Base-by-base conservation (phyloP, 495 filamentous ascomycete genomes). In the Lasiosphaeriaceae sp. region DNA sequence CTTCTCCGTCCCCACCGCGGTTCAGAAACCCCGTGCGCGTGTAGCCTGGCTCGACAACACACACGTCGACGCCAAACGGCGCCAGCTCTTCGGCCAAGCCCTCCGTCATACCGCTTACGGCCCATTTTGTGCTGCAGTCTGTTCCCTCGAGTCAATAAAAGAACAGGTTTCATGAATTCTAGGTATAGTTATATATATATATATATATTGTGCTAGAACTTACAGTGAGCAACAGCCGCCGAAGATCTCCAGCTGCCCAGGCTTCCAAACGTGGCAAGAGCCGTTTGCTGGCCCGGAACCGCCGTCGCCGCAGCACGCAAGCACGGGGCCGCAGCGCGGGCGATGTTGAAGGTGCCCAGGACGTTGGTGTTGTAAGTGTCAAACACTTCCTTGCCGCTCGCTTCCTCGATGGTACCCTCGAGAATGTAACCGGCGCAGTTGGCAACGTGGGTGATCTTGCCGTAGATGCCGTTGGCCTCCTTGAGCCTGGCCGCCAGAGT, bases 351-450 rank as follows among this genome's bases (percentile, higher is more conserved):
- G 6, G 68, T 60, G 7, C 81, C 81, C 26, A 80, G 68, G 9
- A 80, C 71, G 60, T 83, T 83, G 35, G 79, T 80, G 55, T 77
- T 71, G 60, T 77, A 74, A 12, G 65, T 41, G n/a, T 67, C 60
- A 6, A 61, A 55, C 9, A 66, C 62, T 61, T 79, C 77, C 23
- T 76, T 66, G 1, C 65, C 54, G 3, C 70, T 80, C 34, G 66
- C 59, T 56, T 73, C 73, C 57, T 77, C 73, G 16, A 72, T 50
- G 7, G 60, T 58, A 11, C 69, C 66, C 52, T 76, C 73, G 17
- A 76, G 56, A 1, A 73, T 49, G 35, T 73, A 76, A 0, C 71
- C 74, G 1, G 73, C 72, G 7, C 65, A 62, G 50, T 72, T 76
- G 21, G 68, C 57, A n/a, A 74, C 68, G 53, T 77, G 72, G 0